Evolutionary conservation across 768 basidiomycete species (phyloP), one percentile per base, ranked within the genome.

Genomic region (Boletus rubropictus): DNA sequence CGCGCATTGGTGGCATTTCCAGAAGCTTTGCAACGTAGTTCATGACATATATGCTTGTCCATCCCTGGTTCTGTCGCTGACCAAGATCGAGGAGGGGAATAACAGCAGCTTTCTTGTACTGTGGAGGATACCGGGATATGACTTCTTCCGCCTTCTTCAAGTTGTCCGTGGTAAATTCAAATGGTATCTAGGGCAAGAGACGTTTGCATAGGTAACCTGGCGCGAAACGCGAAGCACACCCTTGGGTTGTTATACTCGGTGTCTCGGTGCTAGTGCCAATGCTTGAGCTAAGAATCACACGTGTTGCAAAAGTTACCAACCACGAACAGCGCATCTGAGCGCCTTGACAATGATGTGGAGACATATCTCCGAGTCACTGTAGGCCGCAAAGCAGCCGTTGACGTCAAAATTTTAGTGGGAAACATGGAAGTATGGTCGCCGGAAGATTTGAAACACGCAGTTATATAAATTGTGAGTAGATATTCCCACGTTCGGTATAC

Each of bases 11-110:
- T 9, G 88, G 90, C 80, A 99, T 86, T 60, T 87, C 91, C 25
- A 98, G 77, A 27, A 95, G 73, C 55, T 89, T 86, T 1, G 96
- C 96, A 45, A 99, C 86, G 59, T 93, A 90, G 72, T 99, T 97
- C 96, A 99, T 99, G 51, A 95, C 93, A 59, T 88, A 91, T 55
- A 99, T 95, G 65, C 88, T 92, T 21, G 95, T 97, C 90, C 91
- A 99, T 57, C 90, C 91, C 57, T 95, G 90, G 74, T 98, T 98
- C 69, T 99, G 96, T 55, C 92, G 80, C 70, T 99, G 96, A 2
- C 86, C 94, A 36, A 99, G 79, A 69, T 98, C 94, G 48, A 99
- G 83, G 27, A 99, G 77, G 39, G 96, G 96, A 64, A 99, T 97
- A 57, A 91, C 85, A 24, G 96, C 96, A 15, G 93, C 95, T 69